Evolutionary conservation across 768 basidiomycete species (phyloP), one percentile per base, ranked within the genome.

Genomic region (Thelephora aurantiotincta): DNA sequence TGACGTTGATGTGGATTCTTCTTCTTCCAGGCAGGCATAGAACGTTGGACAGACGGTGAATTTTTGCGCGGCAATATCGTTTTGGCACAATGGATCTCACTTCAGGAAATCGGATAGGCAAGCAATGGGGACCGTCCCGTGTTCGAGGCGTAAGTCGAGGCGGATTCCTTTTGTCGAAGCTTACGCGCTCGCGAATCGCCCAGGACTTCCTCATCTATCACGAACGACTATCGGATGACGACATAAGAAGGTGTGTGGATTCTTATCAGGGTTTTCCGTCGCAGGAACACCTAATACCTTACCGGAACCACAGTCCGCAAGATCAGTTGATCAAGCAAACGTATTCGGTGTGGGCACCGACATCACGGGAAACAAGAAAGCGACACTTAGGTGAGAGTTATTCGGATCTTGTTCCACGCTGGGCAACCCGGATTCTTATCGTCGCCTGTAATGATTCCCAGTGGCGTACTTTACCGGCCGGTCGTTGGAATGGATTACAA

Each of bases 121-220:
- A 54, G 35, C 69, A 75, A 51, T 88, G 85, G 85, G 84, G 85
- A 0, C 82, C 83, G 4, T 83, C 81, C 57, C 74, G 82, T 37
- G 82, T 85, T 43, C 72, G 75, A 67, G 82, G 85, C 55, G 83
- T 84, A 58, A 66, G 75, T 65, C 48, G 14, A 6, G 13, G 33
- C 35, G 12, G 14, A 3, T 26, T 41, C 33, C 38, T 18, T 22
- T 45, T 37, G 13, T 23, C 12, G 11, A 5, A 35, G 34, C 20
- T 22, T 48, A 43, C 26, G 36, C 45, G 35, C 19, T 7, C n/a
- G 34, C 46, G 47, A 48, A 43, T 30, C n/a, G n/a, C n/a, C n/a
- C 58, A 87, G 81, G 84, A 85, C 59, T 87, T 86, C 56, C 67
- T 86, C 13, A 82, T 75, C 60, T 86, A 87, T 58, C 74, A 81